phyloP scores from a whole-genome alignment of 805 yeast species.

The Ogataea chonburiensis region DNA sequence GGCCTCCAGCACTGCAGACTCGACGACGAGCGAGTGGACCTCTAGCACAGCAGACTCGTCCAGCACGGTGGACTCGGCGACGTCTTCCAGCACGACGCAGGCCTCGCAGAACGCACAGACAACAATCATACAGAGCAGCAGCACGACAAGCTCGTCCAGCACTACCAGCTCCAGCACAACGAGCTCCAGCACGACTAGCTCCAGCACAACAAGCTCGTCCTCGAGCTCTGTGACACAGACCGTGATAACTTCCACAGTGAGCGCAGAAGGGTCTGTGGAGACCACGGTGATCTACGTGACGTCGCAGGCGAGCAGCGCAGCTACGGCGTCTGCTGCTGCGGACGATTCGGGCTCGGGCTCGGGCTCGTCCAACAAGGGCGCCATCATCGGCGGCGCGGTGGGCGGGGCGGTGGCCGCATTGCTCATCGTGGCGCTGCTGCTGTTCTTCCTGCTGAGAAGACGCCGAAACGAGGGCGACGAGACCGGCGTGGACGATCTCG shows the following conservation, averaged over 20 bases:
- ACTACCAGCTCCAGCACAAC: conserved; percentile 17
- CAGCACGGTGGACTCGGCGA: conserved; percentile 17
- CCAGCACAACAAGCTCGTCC: conserved; percentile 20
- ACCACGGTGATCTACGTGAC: conserved; percentile 33
- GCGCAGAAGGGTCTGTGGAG: conserved; percentile 24
- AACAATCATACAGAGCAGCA: background rate
- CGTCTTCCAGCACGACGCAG: too few species aligned
- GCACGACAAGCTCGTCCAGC: conserved; percentile 5
- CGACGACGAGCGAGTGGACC: conserved; percentile 13
- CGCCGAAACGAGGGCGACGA: conserved; percentile 36
- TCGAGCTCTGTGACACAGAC: conserved; percentile 18
- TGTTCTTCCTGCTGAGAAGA: conserved; percentile 37
- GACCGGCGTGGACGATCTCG: conserved; percentile 51
- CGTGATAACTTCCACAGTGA: conserved; percentile 20
- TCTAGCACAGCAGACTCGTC: conserved; percentile 20
- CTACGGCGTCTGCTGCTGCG: conserved; percentile 27
- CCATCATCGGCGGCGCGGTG: conserved; percentile 38
- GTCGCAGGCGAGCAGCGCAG: conserved; percentile 19
- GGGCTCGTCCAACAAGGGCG: conserved; percentile 30
- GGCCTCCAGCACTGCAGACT: conserved; percentile 1
- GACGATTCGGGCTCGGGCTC: conserved; percentile 14
- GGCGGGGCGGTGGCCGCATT: conserved; percentile 36
- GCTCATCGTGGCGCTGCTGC: conserved; percentile 25
- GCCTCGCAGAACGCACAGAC: conserved; percentile 10
- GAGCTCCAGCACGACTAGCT: conserved; percentile 12